Base-by-base conservation (phyloP, 805 yeast species). In the Metschnikowia lochheadii region DNA sequence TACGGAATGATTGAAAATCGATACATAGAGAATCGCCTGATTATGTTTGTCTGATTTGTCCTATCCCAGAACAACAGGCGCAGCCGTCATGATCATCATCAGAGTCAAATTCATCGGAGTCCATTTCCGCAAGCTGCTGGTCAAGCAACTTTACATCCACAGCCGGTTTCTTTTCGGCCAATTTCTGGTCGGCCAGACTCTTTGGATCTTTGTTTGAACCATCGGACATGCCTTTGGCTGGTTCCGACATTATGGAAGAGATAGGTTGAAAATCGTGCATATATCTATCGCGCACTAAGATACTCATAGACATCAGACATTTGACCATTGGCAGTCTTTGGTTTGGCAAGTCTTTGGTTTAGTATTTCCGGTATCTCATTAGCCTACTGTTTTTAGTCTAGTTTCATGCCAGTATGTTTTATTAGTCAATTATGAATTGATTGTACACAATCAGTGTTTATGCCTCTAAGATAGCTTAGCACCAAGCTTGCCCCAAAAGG, bases 401-500 rank as follows among this genome's bases (percentile, higher is more conserved):
- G 29, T 26, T 5, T 26, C 29, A 26, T 26, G 29, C 29, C 29
- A 26, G 11, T 26, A 11, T 26, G 8, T 26, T 10, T 26, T 26
- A 26, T 26, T 26, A 26, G 29, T 26, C 29, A 26, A 10, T 26
- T 26, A 26, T 26, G 29, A 26, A 26, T 3, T 26, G 2, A 14
- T 8, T 29, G 20, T 34, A 18, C 13, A 36, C 10, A 4, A 11
- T 35, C 21, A 44, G 26, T 44, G 34, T 15, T n/a, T n/a, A 23
- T 33, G 45, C 17, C 18, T 26, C 26, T 53, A 56, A 3, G 60
- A 50, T 40, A 56, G 35, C 34, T 67, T 56, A 44, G 57, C 66
- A 84, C 85, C 81, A 57, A 81, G 66, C 62, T 79, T 82, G 44
- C 75, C 84, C 81, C 83, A 78, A 31, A 76, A 42, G 43, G 67